A percentile compares a stretch with the other conserved stretches of the same genome.
Conservation (phyloP, 208 protist genomes). For the Acanthamoeba triangularis region DNA sequence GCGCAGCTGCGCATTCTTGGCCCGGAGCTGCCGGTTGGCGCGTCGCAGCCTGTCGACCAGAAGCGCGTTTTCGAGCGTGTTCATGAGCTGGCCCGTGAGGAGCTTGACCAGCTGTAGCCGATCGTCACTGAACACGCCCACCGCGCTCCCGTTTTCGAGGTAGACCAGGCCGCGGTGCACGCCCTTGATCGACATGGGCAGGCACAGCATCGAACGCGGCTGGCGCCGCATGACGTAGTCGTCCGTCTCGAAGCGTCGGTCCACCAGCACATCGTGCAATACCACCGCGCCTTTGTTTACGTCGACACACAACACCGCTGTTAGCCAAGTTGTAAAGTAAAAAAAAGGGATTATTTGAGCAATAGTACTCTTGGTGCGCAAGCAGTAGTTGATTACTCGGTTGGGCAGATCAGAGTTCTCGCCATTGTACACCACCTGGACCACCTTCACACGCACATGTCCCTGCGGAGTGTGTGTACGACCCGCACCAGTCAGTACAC, state of each 20-base stretch:
- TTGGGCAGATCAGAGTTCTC: slow-evolving; percentile 18
- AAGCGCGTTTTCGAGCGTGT: slow-evolving; percentile 48
- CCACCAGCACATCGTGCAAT: slow-evolving; percentile 3
- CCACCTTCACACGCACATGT: slow-evolving; percentile 18
- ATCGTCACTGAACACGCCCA: slow-evolving; percentile 60
- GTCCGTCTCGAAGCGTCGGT: slow-evolving; percentile 50
- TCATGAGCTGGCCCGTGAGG: slow-evolving; percentile 21
- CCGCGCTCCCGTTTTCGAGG: background rate
- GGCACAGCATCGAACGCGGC: slow-evolving; percentile 61
- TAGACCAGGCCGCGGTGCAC: slow-evolving; percentile 12
- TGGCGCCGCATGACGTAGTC: slow-evolving; percentile 5
- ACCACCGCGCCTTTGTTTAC: background rate
- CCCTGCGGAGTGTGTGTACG: background rate
- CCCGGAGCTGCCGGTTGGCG: background rate
- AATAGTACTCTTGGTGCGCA: slow-evolving; percentile 71
- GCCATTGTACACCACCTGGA: background rate
- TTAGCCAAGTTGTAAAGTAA: too few relatives aligned
- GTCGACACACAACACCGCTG: too few relatives aligned
- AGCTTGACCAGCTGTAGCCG: slow-evolving; percentile 9
- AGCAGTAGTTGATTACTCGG: slow-evolving; percentile 64
- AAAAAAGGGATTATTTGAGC: too few relatives aligned
- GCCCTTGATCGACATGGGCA: background rate
- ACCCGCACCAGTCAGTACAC: background rate
- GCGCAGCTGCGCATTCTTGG: slow-evolving; percentile 30
- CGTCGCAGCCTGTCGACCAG: background rate